Percentiles rank a stretch among this genome's conserved stretches.
Evolutionary conservation across 2,329 filamentous ascomycete genomes (phyloP).

Genomic region (Pyrenophora seminiperda): DNA sequence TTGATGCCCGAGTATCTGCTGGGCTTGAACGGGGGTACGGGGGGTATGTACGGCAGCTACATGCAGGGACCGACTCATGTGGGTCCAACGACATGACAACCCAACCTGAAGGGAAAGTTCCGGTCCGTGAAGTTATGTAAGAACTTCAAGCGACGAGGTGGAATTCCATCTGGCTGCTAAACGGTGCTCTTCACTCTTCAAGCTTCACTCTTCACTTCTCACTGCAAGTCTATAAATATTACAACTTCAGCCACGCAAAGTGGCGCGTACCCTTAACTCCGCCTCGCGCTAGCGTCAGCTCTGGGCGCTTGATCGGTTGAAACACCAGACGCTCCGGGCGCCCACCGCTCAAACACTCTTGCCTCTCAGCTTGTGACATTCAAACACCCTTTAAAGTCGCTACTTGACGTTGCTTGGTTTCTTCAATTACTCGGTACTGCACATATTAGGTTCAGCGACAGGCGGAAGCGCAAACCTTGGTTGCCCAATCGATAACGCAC

Average conservation of each 20-base stretch:
- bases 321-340: conserved; percentile 28
- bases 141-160: too few relatives aligned
- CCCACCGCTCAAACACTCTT: conserved; percentile 26
- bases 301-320: conserved; percentile 27
- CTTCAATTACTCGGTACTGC: neutral
- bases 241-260: conserved; percentile 5
- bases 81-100: conserved; percentile 6
- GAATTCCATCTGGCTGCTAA: too few relatives aligned
- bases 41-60: conserved; percentile 22
- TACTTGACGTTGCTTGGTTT: neutral
- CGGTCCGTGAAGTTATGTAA: too few relatives aligned
- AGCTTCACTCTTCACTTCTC: too few relatives aligned
- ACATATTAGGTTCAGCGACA: neutral
- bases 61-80: conserved; percentile 31
- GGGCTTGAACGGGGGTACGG: neutral
- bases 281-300: conserved; percentile 27
- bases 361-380: conserved; percentile 11
- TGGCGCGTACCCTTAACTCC: conserved; percentile 22
- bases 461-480: neutral
- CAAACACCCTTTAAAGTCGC: conserved; percentile 6
- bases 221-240: too few relatives aligned
- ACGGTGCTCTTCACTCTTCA: too few relatives aligned
- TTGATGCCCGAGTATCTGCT: too few relatives aligned
- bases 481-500: conserved; percentile 21
- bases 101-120: neutral